phyloP scores from a whole-genome alignment of 164 flowering plant genomes.

The Saururus chinensis region DNA sequence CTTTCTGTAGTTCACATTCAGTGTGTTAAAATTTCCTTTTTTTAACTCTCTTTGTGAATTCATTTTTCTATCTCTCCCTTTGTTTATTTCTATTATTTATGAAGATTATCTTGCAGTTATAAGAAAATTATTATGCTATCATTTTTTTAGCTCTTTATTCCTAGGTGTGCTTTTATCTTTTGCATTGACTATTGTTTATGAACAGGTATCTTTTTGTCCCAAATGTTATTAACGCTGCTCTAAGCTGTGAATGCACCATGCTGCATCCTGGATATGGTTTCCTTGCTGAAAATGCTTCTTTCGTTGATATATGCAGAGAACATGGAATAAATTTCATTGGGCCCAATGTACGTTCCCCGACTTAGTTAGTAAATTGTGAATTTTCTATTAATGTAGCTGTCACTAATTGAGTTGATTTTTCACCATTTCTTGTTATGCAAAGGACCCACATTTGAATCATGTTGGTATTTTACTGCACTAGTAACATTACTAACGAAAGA shows the following conservation, averaged over 20 bases:
- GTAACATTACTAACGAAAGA: no score
- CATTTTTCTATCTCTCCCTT: no score
- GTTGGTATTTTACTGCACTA: no score
- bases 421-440: background rate
- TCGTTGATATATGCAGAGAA: slow-evolving; percentile 95
- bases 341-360: slow-evolving; percentile 60
- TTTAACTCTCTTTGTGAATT: no score
- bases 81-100: no score
- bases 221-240: slow-evolving; percentile 89
- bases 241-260: slow-evolving; percentile 81
- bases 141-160: background rate
- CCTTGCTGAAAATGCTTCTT: slow-evolving; percentile 94
- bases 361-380: no score
- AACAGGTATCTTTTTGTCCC: slow-evolving; percentile 77
- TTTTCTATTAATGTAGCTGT: background rate
- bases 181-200: background rate
- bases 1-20: no score
- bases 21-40: no score
- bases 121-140: background rate
- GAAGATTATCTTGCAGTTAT: no score
- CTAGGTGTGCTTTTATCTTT: background rate
- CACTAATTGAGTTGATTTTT: background rate
- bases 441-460: no score
- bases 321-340: slow-evolving; percentile 98
- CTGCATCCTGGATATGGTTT: slow-evolving; percentile 99